These are phyloP conservation scores for Penicillium glabrum DNA, from an alignment of 2,329 filamentous ascomycete genomes.

Conservation along the genomic window DNA sequence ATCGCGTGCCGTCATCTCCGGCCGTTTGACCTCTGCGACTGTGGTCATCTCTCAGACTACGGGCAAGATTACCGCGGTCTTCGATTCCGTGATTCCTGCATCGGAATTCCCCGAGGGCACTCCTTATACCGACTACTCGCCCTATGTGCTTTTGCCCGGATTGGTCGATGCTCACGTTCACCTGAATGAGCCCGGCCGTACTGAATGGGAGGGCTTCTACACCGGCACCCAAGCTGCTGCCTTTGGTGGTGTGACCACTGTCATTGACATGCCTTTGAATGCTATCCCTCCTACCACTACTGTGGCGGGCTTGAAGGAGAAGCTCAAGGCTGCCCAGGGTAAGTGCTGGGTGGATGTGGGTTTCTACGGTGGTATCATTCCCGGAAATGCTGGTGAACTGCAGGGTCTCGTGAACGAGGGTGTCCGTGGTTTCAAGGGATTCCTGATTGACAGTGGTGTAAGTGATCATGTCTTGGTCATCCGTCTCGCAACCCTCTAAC, in stretches of 20 bases:
- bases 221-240: slow-evolving; percentile 92
- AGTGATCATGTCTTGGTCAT: slow-evolving; percentile 36
- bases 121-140: slow-evolving; percentile 79
- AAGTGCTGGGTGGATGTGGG: slow-evolving; percentile 99
- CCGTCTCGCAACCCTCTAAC: slow-evolving; percentile 14
- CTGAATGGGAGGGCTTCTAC: slow-evolving; percentile 98
- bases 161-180: slow-evolving; percentile 97
- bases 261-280: slow-evolving; percentile 97
- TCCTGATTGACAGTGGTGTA: slow-evolving; percentile 94
- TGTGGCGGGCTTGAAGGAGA: slow-evolving; percentile 75
- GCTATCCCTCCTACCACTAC: slow-evolving; percentile 96
- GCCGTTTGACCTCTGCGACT: slow-evolving; percentile 76
- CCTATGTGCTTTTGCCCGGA: slow-evolving; percentile 81
- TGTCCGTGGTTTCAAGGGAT: slow-evolving; percentile 95
- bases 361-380: slow-evolving; percentile 93
- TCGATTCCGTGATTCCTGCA: slow-evolving; percentile 70
- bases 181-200: slow-evolving; percentile 92
- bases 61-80: slow-evolving; percentile 80
- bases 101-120: slow-evolving; percentile 71
- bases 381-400: slow-evolving; percentile 79
- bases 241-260: slow-evolving; percentile 93
- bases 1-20: slow-evolving; percentile 75
- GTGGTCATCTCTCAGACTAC: slow-evolving; percentile 74
- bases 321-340: slow-evolving; percentile 76
- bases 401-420: slow-evolving; percentile 79